These are phyloP conservation scores for Trametes polyzona DNA, from an alignment of 1,284 basidiomycete genomes.

Conservation along the genomic window DNA sequence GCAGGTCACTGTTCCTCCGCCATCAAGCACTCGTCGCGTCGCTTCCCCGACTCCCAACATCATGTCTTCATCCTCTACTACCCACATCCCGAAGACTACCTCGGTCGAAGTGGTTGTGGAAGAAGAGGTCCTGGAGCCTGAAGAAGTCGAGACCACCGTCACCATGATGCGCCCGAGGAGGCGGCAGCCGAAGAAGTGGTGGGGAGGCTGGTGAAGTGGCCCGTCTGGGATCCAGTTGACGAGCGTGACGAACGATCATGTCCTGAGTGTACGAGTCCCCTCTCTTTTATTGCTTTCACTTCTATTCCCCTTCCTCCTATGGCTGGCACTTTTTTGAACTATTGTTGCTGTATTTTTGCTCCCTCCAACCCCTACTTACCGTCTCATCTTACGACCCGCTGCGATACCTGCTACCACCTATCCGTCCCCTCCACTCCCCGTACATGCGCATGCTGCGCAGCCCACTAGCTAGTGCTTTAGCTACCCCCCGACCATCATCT, in stretches of 20 bases:
- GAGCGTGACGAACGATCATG: slow-evolving; percentile 27
- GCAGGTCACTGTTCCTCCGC: slow-evolving; percentile 68
- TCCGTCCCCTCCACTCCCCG: slow-evolving; percentile 11
- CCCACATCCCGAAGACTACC: slow-evolving; percentile 68
- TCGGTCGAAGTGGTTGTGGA: slow-evolving; percentile 68
- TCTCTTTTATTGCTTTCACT: slow-evolving; percentile 32
- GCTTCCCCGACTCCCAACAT: slow-evolving; percentile 72
- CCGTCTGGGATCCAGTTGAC: slow-evolving; percentile 13
- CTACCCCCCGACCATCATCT: slow-evolving; percentile 20
- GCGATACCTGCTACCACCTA: slow-evolving; percentile 20
- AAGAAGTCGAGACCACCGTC: slow-evolving; percentile 28
- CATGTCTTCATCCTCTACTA: slow-evolving; percentile 54
- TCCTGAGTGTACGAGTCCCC: slow-evolving; percentile 28
- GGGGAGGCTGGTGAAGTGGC: slow-evolving; percentile 28
- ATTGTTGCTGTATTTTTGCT: slow-evolving; percentile 25
- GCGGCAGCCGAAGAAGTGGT: slow-evolving; percentile 29
- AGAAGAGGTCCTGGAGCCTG: slow-evolving; percentile 42
- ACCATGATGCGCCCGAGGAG: slow-evolving; percentile 26
- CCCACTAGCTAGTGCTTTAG: slow-evolving; percentile 23
- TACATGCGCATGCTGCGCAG: slow-evolving; percentile 17
- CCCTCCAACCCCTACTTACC: slow-evolving; percentile 14
- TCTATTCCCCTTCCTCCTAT: slow-evolving; percentile 24
- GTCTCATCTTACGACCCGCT: slow-evolving; percentile 24
- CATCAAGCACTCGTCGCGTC: slow-evolving; percentile 77
- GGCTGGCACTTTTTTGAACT: slow-evolving; percentile 28